These are phyloP conservation scores for Pelargonium cotyledonis DNA, from an alignment of 441 rosid genomes.

Conservation along the genomic window DNA sequence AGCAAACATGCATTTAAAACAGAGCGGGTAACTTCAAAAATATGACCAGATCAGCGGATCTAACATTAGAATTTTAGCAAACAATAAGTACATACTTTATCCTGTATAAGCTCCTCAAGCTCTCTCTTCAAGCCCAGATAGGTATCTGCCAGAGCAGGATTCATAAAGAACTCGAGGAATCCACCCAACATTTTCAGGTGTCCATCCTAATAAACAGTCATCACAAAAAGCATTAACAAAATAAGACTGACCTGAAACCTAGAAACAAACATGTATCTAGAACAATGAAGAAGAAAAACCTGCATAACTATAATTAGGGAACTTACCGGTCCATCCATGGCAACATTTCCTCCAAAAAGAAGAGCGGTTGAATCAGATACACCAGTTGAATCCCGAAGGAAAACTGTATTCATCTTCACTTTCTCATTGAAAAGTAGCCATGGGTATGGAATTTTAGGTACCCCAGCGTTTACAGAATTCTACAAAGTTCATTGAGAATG, in stretches of 20 bases:
- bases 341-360: constrained; percentile 78
- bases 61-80: neutral
- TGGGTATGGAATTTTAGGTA: constrained; percentile 80
- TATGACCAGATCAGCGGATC: constrained; percentile 8
- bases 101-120: constrained; percentile 60
- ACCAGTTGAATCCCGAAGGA: constrained; percentile 91
- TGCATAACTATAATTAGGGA: neutral
- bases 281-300: neutral
- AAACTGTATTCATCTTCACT: constrained; percentile 83
- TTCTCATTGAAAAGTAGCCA: constrained; percentile 98
- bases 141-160: constrained; percentile 80
- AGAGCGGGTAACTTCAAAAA: constrained; percentile 4
- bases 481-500: constrained; percentile 15
- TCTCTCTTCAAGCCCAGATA: constrained; percentile 75
- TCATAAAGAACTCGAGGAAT: constrained; percentile 87
- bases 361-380: constrained; percentile 85
- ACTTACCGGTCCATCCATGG: constrained; percentile 61
- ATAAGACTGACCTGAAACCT: neutral
- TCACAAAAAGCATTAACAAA: constrained; percentile 5
- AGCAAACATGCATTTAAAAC: too few species aligned
- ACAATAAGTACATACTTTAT: constrained; percentile 44
- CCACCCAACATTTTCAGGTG: constrained; percentile 94
- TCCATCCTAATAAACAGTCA: constrained; percentile 51
- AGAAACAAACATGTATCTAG: neutral
- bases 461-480: constrained; percentile 93